Evolutionary conservation across 192 early-diverging fungal species (phyloP).

Genomic region (Spinellus fusiger): DNA sequence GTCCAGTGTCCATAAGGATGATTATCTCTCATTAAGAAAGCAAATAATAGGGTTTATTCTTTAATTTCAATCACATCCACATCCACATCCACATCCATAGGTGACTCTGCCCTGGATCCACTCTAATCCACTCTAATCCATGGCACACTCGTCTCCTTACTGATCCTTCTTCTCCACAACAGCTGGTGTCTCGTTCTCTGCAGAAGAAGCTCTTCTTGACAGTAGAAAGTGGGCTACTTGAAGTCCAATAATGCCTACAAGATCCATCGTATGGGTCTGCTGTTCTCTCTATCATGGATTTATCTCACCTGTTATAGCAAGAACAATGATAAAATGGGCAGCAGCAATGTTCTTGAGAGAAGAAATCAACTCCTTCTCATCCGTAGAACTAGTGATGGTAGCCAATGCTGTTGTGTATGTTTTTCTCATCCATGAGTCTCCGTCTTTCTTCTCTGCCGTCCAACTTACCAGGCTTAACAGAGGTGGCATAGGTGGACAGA

Average conservation of each 20-base stretch:
- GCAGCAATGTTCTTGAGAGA: conserved; percentile 21
- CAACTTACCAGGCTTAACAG: conserved; percentile 11
- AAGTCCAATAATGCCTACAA: conserved; percentile 23
- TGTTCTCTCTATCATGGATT: background rate
- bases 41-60: no score
- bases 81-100: no score
- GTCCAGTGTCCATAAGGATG: no score
- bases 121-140: no score
- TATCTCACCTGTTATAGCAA: conserved; percentile 21
- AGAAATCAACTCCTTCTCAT: conserved; percentile 6
- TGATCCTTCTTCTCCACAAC: background rate
- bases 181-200: background rate
- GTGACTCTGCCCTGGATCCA: no score
- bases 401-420: conserved; percentile 1
- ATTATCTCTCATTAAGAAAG: no score
- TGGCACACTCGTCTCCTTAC: no score
- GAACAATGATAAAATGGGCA: conserved; percentile 23
- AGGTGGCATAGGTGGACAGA: conserved; percentile 8
- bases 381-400: conserved; percentile 4
- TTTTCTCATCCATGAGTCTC: background rate
- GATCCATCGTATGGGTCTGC: background rate
- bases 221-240: conserved; percentile 25
- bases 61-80: no score
- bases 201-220: conserved; percentile 7
- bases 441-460: background rate